Base-by-base conservation (phyloP, 2,329 filamentous ascomycete genomes). In the Thelonectria blattea region DNA sequence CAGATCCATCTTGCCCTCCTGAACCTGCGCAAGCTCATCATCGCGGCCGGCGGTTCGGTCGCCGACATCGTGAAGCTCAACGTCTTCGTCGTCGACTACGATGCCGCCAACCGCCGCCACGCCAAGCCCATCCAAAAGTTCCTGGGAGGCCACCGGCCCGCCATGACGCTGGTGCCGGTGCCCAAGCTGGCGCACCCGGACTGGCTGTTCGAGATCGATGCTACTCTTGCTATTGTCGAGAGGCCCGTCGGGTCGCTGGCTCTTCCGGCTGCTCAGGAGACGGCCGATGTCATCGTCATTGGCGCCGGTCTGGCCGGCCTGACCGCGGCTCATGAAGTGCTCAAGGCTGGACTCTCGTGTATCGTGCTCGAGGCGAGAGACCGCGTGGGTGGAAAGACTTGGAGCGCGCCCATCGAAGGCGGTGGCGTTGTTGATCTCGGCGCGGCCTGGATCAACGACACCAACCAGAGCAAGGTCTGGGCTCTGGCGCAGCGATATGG, bases 371-470 rank as follows among this genome's bases (percentile, higher is more conserved):
- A 85, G 64, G 81, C 81, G 2, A 74, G 78, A 1, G 75, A 81
- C 46, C 75, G 80, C 0, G 78, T 84, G 1, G 82, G 82, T 0
- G 82, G 83, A 7, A 85, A 85, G 70, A 83, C 80, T 0, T 81
- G 74, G 71, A 79, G 76, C 10, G 52, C 68, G 12, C 65, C 71
- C 2, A 60, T 72, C 3, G 63, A 70, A 1, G 51, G 68, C 41
- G 75, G 68, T 45, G 78, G 78, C 0, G 58, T 74, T 0, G 74
- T 81, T 15, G 85, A 87, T 27, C 66, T 85, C 0, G 85, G 85
- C 3, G 85, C 83, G 0, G 83, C 82, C 0, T 87, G 85, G 85
- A 81, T 87, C 66, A 87, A 87, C 63, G 81, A 86, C 52, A 79
- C 74, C 2, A 85, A 79, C 61, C 83, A 87, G 65, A 72, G 62